These are phyloP conservation scores for Pseudogymnoascus sp. DNA, from an alignment of 2,329 filamentous ascomycete genomes.

Conservation along the genomic window DNA sequence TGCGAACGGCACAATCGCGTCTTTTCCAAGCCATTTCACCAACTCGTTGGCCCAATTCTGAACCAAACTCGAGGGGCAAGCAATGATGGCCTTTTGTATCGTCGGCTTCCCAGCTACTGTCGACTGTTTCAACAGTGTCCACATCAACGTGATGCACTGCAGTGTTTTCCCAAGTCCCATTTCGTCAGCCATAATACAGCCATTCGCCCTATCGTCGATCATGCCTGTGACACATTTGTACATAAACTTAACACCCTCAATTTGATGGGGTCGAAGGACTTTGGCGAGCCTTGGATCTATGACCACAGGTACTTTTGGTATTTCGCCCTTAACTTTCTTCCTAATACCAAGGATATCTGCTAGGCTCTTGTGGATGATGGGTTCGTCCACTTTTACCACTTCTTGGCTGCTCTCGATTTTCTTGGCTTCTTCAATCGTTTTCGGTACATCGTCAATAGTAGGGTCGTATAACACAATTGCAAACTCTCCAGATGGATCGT, in stretches of 20 bases:
- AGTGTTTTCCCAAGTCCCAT: slow-evolving; percentile 97
- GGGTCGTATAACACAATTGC: slow-evolving; percentile 94
- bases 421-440: slow-evolving; percentile 36
- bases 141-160: slow-evolving; percentile 93
- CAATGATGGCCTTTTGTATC: slow-evolving; percentile 94
- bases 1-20: slow-evolving; percentile 86
- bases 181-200: slow-evolving; percentile 98
- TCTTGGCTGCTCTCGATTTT: slow-evolving; percentile 39
- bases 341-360: slow-evolving; percentile 92
- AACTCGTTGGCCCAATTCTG: slow-evolving; percentile 98
- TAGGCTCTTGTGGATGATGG: slow-evolving; percentile 86
- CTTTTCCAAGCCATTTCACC: slow-evolving; percentile 89
- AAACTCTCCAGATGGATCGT: slow-evolving; percentile 93
- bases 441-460: slow-evolving; percentile 78
- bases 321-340: slow-evolving; percentile 68
- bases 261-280: slow-evolving; percentile 88
- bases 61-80: slow-evolving; percentile 91
- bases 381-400: slow-evolving; percentile 58
- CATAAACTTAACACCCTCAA: slow-evolving; percentile 96
- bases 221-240: slow-evolving; percentile 92
- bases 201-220: slow-evolving; percentile 86
- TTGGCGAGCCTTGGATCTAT: slow-evolving; percentile 88
- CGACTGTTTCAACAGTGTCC: slow-evolving; percentile 93
- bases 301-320: slow-evolving; percentile 89
- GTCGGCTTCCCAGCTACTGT: slow-evolving; percentile 89